Evolutionary conservation across 2,329 filamentous ascomycete species (phyloP), one percentile per base, ranked within the genome.

Genomic region (Ascochyta clinopodiicola): DNA sequence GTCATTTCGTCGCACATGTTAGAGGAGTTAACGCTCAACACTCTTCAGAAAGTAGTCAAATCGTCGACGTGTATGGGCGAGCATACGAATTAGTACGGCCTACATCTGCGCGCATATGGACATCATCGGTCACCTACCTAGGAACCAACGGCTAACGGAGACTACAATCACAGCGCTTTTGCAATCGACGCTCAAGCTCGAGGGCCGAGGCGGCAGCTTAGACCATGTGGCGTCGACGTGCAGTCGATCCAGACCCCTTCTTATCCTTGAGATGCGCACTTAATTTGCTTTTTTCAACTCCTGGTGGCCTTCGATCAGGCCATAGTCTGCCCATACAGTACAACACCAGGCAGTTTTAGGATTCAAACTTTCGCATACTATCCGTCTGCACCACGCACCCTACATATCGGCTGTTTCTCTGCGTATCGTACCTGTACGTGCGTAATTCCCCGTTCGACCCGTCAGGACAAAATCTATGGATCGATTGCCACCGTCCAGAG

Each of bases 221-320:
- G 15, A 39, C 25, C 31, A 24, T 22, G 25, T 31, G 19, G 44
- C 42, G 45, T 42, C 46, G 36, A 37, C 36, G 44, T 34, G 27
- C 46, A 42, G 15, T 38, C 17, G 42, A 38, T 50, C 52, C 46
- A 45, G 40, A 32, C 46, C 36, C n/a, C 21, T 10, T 19, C 17
- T 17, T 22, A 19, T 10, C 29, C 8, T 38, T 15, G 36, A 44
- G 9, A 19, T 19, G 32, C 43, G 42, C 36, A 35, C 31, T 43
- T 27, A 43, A 19, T 34, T 51, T 56, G 42, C 46, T 56, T 56
- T 51, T 56, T 43, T 39, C 29, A 25, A 36, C 27, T 32, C 29
- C 35, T 43, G 40, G 32, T 46, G 15, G 40, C 46, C 40, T 45
- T 35, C 22, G 27, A 40, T 55, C 45, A 50, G 52, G 24, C 40